Evolutionary conservation across 2,329 filamentous ascomycete species (phyloP).

Genomic region (Fusarium papillatum): DNA sequence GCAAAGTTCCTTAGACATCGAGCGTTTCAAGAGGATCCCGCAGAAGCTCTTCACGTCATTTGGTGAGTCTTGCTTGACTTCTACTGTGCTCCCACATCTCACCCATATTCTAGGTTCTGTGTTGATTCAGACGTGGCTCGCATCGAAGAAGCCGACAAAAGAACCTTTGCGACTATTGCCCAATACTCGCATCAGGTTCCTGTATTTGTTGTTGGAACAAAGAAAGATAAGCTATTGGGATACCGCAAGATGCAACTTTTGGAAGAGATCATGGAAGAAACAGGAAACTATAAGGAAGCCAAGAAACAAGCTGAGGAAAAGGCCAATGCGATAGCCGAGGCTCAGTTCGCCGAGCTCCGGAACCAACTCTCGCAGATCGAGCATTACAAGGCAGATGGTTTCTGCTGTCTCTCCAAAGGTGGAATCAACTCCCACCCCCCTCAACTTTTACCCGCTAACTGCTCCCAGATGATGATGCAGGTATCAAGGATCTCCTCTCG

Average conservation of each 20-base stretch:
- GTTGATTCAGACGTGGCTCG: constrained; percentile 42
- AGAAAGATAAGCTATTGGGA: constrained; percentile 42
- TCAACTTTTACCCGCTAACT: not conserved
- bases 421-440: rapidly evolving
- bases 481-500: constrained; percentile 41
- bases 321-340: constrained; percentile 37
- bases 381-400: constrained; percentile 44
- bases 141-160: constrained; percentile 44
- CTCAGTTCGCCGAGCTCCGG: constrained; percentile 38
- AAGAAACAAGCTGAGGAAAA: constrained; percentile 37
- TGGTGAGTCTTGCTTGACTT: not conserved
- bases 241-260: constrained; percentile 35
- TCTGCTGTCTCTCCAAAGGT: constrained; percentile 43
- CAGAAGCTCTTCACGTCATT: constrained; percentile 42
- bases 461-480: constrained; percentile 32
- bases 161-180: constrained; percentile 43
- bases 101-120: constrained; percentile 33
- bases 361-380: constrained; percentile 42
- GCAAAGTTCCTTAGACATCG: constrained; percentile 43
- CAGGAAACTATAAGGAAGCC: constrained; percentile 40
- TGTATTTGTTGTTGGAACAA: constrained; percentile 43
- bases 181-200: constrained; percentile 43
- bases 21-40: constrained; percentile 41
- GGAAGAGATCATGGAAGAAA: constrained; percentile 43
- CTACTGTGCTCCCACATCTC: rapidly evolving